Conservation (phyloP, 2,329 filamentous ascomycete genomes). For the Aspergillus aculeatus region DNA sequence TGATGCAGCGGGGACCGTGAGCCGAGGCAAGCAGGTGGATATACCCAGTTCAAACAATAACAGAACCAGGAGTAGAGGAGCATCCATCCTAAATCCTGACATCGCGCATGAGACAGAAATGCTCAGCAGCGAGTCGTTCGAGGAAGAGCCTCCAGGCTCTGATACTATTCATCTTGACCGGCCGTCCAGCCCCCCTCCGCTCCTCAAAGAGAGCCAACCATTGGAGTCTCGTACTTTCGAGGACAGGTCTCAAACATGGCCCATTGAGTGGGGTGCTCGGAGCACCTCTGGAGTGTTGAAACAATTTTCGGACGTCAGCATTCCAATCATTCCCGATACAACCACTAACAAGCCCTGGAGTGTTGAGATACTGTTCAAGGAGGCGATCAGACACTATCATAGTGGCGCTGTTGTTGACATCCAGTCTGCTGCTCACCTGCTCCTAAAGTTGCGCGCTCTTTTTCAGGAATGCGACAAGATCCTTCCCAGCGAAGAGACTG, state of each 20-base stretch:
- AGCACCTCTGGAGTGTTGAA: conserved; percentile 16
- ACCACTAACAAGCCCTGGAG: conserved; percentile 40
- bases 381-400: conserved; percentile 42
- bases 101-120: conserved; percentile 19
- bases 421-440: conserved; percentile 42
- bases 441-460: conserved; percentile 41
- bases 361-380: conserved; percentile 38
- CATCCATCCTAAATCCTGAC: conserved; percentile 13
- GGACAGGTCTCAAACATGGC: background rate
- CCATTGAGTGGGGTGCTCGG: conserved; percentile 6
- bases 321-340: conserved; percentile 35
- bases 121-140: conserved; percentile 25
- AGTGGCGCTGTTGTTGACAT: conserved; percentile 39
- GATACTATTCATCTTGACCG: conserved; percentile 45
- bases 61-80: conserved; percentile 5
- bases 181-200: conserved; percentile 37
- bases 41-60: conserved; percentile 4
- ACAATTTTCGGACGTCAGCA: conserved; percentile 23
- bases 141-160: conserved; percentile 24
- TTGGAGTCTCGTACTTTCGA: conserved; percentile 19
- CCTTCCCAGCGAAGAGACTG: conserved; percentile 49
- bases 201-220: conserved; percentile 38
- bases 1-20: conserved; percentile 20
- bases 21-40: conserved; percentile 22
- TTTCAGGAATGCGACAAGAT: conserved; percentile 40